A percentile compares a stretch with the other conserved stretches of the same genome.
Conservation (phyloP, 495 filamentous ascomycete genomes). For the Cladorrhinum samala region DNA sequence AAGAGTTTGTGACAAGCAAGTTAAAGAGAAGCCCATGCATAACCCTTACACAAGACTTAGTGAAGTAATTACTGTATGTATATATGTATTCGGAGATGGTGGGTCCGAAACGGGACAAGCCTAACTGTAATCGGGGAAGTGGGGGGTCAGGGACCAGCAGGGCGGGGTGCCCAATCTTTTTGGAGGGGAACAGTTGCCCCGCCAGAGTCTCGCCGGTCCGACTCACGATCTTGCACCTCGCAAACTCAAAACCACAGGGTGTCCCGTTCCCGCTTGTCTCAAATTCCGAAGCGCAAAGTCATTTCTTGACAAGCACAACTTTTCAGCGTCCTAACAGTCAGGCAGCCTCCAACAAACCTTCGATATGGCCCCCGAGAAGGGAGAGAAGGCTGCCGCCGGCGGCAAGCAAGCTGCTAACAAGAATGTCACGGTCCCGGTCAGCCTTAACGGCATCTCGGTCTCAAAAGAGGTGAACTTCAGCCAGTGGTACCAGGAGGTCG, state of each 20-base stretch:
- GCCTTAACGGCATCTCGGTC: slow-evolving; percentile 79
- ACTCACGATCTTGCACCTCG: not conserved
- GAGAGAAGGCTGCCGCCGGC: slow-evolving; percentile 50
- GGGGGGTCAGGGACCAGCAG: not conserved
- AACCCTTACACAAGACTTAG: not conserved
- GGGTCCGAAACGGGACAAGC: not conserved
- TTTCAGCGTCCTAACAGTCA: too few species aligned
- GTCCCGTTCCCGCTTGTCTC: too few species aligned
- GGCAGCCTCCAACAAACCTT: too few species aligned
- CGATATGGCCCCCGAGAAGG: slow-evolving; percentile 59
- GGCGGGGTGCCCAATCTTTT: not conserved
- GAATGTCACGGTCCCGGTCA: slow-evolving; percentile 27
- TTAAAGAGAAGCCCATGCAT: not conserved
- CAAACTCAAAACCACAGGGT: not conserved
- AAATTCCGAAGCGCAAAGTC: too few species aligned
- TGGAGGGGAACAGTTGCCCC: not conserved
- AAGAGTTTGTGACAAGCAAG: not conserved
- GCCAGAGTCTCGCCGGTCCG: not conserved
- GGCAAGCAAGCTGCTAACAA: slow-evolving; percentile 50
- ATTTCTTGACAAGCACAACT: too few species aligned
- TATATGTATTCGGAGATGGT: not conserved
- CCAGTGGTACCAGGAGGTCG: slow-evolving; percentile 91
- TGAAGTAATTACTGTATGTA: too few species aligned
- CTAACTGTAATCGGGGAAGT: too few species aligned
- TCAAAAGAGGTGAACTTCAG: slow-evolving; percentile 82